These are phyloP conservation scores for Saposhnikovia divaricata DNA, from an alignment of 129 eudicot genomes.

Conservation along the genomic window DNA sequence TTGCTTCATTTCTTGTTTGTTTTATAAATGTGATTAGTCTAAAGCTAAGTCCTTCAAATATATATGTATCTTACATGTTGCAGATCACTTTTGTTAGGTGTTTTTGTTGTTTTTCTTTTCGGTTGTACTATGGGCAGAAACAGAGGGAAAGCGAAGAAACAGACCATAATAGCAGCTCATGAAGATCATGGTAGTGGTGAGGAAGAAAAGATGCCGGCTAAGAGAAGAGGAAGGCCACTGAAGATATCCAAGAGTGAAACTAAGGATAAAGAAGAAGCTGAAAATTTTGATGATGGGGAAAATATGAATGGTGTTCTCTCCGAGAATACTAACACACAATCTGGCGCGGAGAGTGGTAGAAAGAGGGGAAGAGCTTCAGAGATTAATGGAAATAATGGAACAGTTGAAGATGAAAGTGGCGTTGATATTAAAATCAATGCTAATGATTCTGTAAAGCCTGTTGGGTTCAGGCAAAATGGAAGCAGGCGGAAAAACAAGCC, in stretches of 20 bases:
- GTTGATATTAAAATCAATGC: conserved; percentile 23
- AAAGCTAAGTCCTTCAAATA: not conserved
- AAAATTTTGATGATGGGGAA: conserved; percentile 27
- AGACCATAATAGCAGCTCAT: conserved; percentile 25
- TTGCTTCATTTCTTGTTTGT: not conserved
- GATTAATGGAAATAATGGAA: conserved; percentile 32
- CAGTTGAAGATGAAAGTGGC: conserved; percentile 36
- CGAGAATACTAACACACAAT: conserved; percentile 20
- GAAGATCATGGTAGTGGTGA: conserved; percentile 65
- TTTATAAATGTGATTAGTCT: not conserved
- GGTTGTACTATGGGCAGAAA: conserved; percentile 65
- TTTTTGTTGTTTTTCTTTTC: conserved; percentile 8
- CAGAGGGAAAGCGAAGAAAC: conserved; percentile 68
- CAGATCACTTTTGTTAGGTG: conserved; percentile 28
- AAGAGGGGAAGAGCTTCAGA: conserved; percentile 58
- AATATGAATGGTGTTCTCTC: conserved; percentile 18
- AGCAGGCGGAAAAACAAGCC: conserved; percentile 93
- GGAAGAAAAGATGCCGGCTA: conserved; percentile 60
- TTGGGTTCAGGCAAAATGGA: conserved; percentile 82
- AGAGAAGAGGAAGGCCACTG: conserved; percentile 89
- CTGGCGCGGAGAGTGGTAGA: conserved; percentile 33
- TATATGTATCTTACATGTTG: conserved; percentile 12
- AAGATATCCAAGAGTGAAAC: conserved; percentile 58
- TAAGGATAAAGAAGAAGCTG: conserved; percentile 42
- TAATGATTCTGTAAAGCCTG: conserved; percentile 35